Conservation (phyloP, 1,284 basidiomycete species). For the Cutaneotrichosporon sp. region DNA sequence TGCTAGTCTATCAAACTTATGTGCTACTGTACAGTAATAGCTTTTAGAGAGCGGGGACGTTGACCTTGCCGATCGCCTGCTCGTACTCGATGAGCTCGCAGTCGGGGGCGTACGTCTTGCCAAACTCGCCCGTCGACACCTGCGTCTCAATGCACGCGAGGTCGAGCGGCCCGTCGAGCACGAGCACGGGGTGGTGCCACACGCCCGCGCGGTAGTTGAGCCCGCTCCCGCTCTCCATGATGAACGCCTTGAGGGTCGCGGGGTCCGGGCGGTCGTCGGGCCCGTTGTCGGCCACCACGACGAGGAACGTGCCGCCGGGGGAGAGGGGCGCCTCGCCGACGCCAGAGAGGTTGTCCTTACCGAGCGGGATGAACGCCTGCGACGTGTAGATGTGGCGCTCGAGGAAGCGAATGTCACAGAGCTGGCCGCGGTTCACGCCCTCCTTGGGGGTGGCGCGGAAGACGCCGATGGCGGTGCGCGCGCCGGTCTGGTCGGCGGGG, state of each 20-base stretch:
- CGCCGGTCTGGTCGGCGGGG: slow-evolving; percentile 55
- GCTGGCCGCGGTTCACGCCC: slow-evolving; percentile 56
- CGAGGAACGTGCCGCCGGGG: slow-evolving; percentile 53
- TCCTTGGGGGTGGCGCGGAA: slow-evolving; percentile 66
- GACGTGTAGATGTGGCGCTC: slow-evolving; percentile 63
- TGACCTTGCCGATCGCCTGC: background rate
- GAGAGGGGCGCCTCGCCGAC: slow-evolving; percentile 45
- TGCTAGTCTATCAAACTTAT: background rate
- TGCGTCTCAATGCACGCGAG: slow-evolving; percentile 54
- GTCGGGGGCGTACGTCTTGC: slow-evolving; percentile 43
- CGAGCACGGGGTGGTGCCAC: slow-evolving; percentile 65
- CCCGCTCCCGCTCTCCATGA: slow-evolving; percentile 63
- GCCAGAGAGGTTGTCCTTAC: slow-evolving; percentile 55
- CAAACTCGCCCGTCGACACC: slow-evolving; percentile 42
- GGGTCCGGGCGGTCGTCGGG: slow-evolving; percentile 74
- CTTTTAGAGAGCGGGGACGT: background rate
- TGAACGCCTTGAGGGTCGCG: slow-evolving; percentile 56
- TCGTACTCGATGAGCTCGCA: slow-evolving; percentile 50
- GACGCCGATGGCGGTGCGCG: slow-evolving; percentile 67
- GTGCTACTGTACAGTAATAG: background rate
- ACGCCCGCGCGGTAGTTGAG: slow-evolving; percentile 76
- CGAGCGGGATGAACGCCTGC: slow-evolving; percentile 83
- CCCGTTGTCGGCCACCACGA: slow-evolving; percentile 79
- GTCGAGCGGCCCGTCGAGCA: slow-evolving; percentile 51
- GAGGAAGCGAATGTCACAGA: slow-evolving; percentile 56